A percentile compares a stretch with the other conserved stretches of the same genome.
phyloP scores from a whole-genome alignment of 441 rosid species.

The Erodium texanum region DNA sequence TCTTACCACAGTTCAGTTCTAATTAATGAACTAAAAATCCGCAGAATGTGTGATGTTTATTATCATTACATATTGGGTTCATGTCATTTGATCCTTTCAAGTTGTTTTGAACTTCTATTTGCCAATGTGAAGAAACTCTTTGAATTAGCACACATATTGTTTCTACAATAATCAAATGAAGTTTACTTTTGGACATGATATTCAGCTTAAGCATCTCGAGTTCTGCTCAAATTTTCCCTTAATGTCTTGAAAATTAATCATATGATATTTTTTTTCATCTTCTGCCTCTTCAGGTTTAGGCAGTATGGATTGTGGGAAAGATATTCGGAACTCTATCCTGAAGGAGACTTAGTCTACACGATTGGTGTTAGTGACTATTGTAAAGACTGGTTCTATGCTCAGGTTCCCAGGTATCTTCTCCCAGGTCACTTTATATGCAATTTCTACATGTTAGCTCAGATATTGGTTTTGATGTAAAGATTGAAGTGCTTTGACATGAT shows the following conservation, averaged over 20 bases:
- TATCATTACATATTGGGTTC: neutral
- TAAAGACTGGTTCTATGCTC: constrained; percentile 56
- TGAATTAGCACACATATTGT: neutral
- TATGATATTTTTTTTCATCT: neutral
- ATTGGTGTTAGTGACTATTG: constrained; percentile 36
- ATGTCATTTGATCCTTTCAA: too few species aligned
- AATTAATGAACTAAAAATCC: neutral
- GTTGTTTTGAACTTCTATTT: neutral
- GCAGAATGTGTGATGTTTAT: neutral
- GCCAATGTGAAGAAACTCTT: neutral
- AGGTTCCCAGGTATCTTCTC: constrained; percentile 32
- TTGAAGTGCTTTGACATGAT: neutral
- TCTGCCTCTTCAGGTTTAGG: constrained; percentile 31
- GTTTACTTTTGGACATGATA: neutral
- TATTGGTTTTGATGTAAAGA: neutral
- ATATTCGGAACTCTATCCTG: constrained; percentile 46
- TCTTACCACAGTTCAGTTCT: neutral
- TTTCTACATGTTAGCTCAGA: neutral
- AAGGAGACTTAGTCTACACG: constrained; percentile 40
- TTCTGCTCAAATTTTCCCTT: neutral
- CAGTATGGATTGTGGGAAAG: constrained; percentile 73
- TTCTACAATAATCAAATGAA: neutral
- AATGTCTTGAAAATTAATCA: neutral
- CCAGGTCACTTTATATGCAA: neutral
- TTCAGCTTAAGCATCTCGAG: too few species aligned